Base-by-base conservation (phyloP, 2,329 filamentous ascomycete genomes). In the Venturia effusa region DNA sequence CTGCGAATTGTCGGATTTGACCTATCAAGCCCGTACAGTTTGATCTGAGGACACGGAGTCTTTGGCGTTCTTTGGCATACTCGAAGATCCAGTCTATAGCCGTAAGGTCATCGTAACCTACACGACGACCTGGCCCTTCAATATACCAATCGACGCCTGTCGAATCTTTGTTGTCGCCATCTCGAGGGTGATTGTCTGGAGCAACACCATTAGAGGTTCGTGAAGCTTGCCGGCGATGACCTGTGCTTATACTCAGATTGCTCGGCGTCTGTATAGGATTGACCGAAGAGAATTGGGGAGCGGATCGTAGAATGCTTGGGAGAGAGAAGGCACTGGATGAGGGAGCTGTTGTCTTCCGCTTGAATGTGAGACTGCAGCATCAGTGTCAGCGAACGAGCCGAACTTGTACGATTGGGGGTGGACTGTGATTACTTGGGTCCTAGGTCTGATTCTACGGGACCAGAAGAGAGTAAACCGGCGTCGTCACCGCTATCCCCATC, bases 81-180 rank as follows among this genome's bases (percentile, higher is more conserved):
- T 99, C 94, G 70, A 96, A 97, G 72, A 97, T 97, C 94, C 94
- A 99, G 78, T 99, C 94, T 74, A 99, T 99, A 65, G 94, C 93
- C 19, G 93, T 97, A 74, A 97, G 81, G 76, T 99, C 89, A 72
- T 97, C 93, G 77, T 99, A 99, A 63, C 90, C 93, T 43, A 97
- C 92, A 71, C 94, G 85, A 62, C 91, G 85, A 1, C 92, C 92
- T 0, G 90, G 92, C 0, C 91, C 92, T 75, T 97, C 93, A 59
- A 88, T 83, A 72, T 95, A 89, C 93, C 93, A 97, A 74, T 97
- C 93, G 24, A 78, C 68, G 0, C 74, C 74, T 17, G 68, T 72
- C 30, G 74, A 73, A 67, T 81, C 78, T 67, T 80, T 80, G 59
- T 72, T 70, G 66, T 79, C 76, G 61, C 71, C 74, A n/a, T 72